phyloP scores from a whole-genome alignment of 257 asterid genomes.

The Nicotiana undulata region DNA sequence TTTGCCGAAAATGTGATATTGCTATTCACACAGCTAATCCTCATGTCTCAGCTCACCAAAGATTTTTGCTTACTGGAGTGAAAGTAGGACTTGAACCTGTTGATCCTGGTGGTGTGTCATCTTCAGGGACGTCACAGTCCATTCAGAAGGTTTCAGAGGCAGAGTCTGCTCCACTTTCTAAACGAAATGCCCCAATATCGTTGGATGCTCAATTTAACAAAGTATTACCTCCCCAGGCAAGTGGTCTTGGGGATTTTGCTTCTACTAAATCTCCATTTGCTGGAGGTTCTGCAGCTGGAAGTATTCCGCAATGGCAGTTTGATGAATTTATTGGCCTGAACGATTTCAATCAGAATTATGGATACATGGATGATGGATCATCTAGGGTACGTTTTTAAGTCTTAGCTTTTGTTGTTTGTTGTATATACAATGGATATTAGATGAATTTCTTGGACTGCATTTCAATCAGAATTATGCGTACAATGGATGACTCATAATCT shows the following conservation, averaged over 20 bases:
- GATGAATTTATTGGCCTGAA: conserved; percentile 67
- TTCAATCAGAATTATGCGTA: not conserved
- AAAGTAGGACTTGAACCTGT: conserved; percentile 68
- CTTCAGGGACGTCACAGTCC: conserved; percentile 32
- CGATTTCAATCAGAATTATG: conserved; percentile 42
- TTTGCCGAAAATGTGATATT: conserved; percentile 84
- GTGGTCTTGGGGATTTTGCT: conserved; percentile 21
- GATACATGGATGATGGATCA: conserved; percentile 45
- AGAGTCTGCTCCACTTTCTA: conserved; percentile 24
- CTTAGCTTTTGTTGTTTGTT: not conserved
- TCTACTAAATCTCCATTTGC: conserved; percentile 27
- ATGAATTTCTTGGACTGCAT: conserved; percentile 2
- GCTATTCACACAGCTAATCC: conserved; percentile 58
- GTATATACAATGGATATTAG: not conserved
- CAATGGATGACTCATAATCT: not conserved
- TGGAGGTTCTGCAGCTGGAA: conserved; percentile 62
- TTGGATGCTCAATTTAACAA: conserved; percentile 30
- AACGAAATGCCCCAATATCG: conserved; percentile 16
- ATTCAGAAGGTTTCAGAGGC: conserved; percentile 29
- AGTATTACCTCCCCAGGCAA: conserved; percentile 27
- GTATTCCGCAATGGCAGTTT: conserved; percentile 60
- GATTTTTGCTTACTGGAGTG: conserved; percentile 88
- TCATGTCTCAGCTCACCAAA: conserved; percentile 66
- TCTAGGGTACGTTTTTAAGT: conserved; percentile 56
- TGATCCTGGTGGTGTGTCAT: conserved; percentile 38